Base-by-base conservation (phyloP, 257 asterid genomes). In the Solanum ahanhuiri region DNA sequence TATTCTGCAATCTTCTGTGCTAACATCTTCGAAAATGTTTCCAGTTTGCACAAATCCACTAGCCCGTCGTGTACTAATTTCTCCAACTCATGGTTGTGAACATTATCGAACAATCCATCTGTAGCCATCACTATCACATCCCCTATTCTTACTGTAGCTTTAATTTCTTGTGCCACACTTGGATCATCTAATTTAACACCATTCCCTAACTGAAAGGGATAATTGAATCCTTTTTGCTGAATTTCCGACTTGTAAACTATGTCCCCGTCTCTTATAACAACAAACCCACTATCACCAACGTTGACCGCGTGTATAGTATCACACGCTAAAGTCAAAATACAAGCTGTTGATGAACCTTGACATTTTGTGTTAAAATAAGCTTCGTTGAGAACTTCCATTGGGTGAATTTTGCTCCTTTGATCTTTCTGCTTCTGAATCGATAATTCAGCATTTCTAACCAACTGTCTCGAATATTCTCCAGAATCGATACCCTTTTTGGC, bases 51-150 rank as follows among this genome's bases (percentile, higher is more conserved):
- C 28, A 34, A 72, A 72, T 72, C 30, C 81, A 35, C 17, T 35
- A 11, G 25, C 30, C 22, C 28, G 3, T 73, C 5, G 15, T 1
- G 28, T 23, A 87, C 86, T 39, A 79, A 7, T 4, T 28, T 33
- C 87, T 48, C 89, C 10, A 91, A 66, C 20, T 91, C 93, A 2
- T 22, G 76, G 2, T 12, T 14, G 25, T 73, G 64, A 83, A 89
- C 2, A 9, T 90, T 91, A 15, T 91, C 93, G 3, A 88, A 91
- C 87, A 92, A 63, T 60, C 95, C 95, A 83, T 92, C 91, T 0
- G 92, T 88, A 28, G 88, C 95, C 7, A 66, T 89, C 2, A 92
- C 64, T 1, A 92, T 76, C 3, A 89, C 28, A 25, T 92, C 95
- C 15, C 89, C 89, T 11, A 11, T 6, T 72, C 72, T 73, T 70